Conservation (phyloP, 257 asterid genomes). For the Hygrophila difformis region DNA sequence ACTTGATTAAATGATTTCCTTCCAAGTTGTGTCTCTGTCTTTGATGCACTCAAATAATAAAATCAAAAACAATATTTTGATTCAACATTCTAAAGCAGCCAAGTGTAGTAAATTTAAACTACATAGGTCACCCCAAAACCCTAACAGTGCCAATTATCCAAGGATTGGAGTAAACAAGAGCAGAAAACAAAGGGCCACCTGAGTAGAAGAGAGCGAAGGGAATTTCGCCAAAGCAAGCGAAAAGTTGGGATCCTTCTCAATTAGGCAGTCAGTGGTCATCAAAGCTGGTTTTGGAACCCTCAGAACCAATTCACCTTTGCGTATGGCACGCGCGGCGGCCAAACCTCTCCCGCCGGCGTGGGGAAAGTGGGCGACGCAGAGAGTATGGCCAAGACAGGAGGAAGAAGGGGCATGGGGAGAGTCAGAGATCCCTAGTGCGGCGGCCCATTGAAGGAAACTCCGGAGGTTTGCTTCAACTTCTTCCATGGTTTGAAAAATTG, state of each 20-base stretch:
- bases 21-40: too few relatives aligned
- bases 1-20: too few relatives aligned
- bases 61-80: too few relatives aligned
- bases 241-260: constrained; percentile 29
- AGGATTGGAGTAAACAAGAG: background rate
- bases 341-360: constrained; percentile 96
- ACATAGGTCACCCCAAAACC: background rate
- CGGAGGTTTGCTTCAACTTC: constrained; percentile 36
- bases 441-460: constrained; percentile 66
- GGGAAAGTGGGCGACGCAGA: constrained; percentile 54
- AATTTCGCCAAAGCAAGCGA: constrained; percentile 33
- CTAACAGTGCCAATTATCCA: background rate
- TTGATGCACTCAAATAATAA: too few relatives aligned
- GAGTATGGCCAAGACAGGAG: constrained; percentile 45
- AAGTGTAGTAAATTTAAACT: background rate
- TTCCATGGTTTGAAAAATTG: too few relatives aligned
- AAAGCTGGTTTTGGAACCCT: constrained; percentile 72
- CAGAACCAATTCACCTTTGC: constrained; percentile 68
- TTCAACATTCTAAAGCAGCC: background rate
- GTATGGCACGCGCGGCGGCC: constrained; percentile 61
- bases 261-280: constrained; percentile 51
- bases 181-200: constrained; percentile 30
- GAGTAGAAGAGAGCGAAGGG: constrained; percentile 49
- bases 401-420: constrained; percentile 18
- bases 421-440: constrained; percentile 56